These are phyloP conservation scores for Pilatotrama ljubarskyi DNA, from an alignment of 768 basidiomycete genomes.

Conservation along the genomic window DNA sequence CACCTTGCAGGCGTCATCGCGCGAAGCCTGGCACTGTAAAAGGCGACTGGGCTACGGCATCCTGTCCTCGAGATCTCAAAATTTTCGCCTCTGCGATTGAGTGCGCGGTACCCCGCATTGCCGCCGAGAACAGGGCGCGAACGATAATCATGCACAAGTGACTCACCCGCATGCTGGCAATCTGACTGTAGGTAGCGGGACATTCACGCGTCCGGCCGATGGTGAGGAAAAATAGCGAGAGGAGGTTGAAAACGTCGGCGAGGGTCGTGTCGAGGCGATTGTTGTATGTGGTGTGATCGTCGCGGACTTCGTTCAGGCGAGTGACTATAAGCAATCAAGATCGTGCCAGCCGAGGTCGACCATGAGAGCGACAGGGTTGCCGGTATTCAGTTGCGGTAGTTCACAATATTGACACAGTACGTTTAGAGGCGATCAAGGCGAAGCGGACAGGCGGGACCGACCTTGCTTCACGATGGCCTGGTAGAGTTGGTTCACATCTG, in stretches of 20 bases:
- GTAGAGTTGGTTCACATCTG: conserved; percentile 92
- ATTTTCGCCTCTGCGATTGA: conserved; percentile 6
- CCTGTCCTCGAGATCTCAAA: background rate
- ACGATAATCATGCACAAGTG: conserved; percentile 10
- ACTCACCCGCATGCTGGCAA: conserved; percentile 94
- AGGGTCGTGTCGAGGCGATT: conserved; percentile 95
- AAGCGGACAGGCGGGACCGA: conserved; percentile 34
- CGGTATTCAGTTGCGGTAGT: conserved; percentile 1
- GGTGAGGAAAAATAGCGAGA: conserved; percentile 96
- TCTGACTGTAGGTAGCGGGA: conserved; percentile 94
- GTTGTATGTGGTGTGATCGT: conserved; percentile 69
- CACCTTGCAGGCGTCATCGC: conserved; percentile 1
- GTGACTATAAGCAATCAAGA: conserved; percentile 56
- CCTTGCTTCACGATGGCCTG: conserved; percentile 93
- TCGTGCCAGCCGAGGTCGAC: conserved; percentile 11
- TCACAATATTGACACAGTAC: background rate
- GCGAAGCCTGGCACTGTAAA: background rate
- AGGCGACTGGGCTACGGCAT: conserved; percentile 5
- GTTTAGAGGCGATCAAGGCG: background rate
- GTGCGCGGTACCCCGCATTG: background rate
- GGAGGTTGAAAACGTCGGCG: conserved; percentile 91
- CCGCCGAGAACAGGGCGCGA: background rate
- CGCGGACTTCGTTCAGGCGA: conserved; percentile 87
- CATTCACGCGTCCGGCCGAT: conserved; percentile 95
- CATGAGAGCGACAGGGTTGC: conserved; percentile 10